Evolutionary conservation across 73 alveolate species (phyloP).

Genomic region (Paramecium biaurelia): DNA sequence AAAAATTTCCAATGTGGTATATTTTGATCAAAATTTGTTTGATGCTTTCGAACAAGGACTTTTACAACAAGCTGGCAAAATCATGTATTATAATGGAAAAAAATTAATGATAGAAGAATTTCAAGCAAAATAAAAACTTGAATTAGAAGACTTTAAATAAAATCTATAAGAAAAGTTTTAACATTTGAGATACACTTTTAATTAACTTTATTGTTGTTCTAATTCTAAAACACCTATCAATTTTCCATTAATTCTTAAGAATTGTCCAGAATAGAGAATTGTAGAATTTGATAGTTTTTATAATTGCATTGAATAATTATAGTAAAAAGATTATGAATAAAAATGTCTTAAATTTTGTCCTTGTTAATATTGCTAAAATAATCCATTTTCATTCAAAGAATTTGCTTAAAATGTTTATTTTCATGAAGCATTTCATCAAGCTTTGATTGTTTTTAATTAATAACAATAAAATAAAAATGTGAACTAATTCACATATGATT

Average conservation of each 20-base stretch:
- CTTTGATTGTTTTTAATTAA: not conserved
- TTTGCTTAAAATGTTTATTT: not conserved
- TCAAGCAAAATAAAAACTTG: not conserved
- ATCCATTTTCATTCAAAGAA: not conserved
- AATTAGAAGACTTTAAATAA: not conserved
- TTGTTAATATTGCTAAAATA: not conserved
- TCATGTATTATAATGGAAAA: not conserved
- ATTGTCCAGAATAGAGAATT: not conserved
- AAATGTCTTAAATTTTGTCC: not conserved
- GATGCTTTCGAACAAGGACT: not conserved
- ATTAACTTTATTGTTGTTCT: not conserved
- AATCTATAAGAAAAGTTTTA: not conserved
- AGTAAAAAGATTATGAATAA: not conserved
- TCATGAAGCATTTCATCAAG: not conserved
- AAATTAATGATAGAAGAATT: not conserved
- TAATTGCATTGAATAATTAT: not conserved
- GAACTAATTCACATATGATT: not conserved
- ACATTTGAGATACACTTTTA: not conserved
- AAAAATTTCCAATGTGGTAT: not conserved
- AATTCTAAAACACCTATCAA: not conserved
- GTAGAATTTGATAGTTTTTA: not conserved
- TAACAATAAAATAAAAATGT: too few species aligned
- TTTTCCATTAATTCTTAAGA: not conserved
- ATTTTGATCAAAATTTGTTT: not conserved
- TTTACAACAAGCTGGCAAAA: not conserved